Base-by-base conservation (phyloP, 768 basidiomycete genomes). In the Leucocoprinus birnbaumii region DNA sequence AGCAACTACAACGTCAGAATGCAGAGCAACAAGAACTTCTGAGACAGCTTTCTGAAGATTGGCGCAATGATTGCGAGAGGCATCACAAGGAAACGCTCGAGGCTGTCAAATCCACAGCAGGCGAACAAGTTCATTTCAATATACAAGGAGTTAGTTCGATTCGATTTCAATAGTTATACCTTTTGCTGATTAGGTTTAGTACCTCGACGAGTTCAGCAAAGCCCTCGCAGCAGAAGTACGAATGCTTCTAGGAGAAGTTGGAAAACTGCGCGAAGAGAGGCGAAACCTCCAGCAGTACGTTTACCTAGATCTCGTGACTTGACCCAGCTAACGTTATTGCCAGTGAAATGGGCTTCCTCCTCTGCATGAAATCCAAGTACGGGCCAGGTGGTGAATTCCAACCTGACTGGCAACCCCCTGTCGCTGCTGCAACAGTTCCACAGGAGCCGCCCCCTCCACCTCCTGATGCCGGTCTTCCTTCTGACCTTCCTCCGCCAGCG, bases 321-420 rank as follows among this genome's bases (percentile, higher is more conserved):
- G 25, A 44, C 42, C 40, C 45, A 25, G 37, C 44, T 53, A 10
- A 53, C 5, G 42, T 16, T 7, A 22, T 22, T 42, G 59, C 10
- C 59, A 91, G 91, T 62, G 89, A 92, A 74, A 77, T 94, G 53
- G 91, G 87, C 24, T 81, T 77, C 54, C 73, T 94, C 22, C 68
- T 93, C 57, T 74, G 77, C 61, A 75, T 87, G 76, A 84, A 82
- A 66, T 77, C 87, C 38, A 88, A 88, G 65, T 89, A 91, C 60
- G 86, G 85, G 4, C 84, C 89, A n/a, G 90, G 89, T 53, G 91
- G 91, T 48, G 86, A 91, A 66, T 94, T 88, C 63, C 87, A 91
- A 62, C 80, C 86, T 7, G 84, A 89, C n/a, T 93, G 91, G 91
- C 84, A 72, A 6, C 54, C 54, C 13, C 14, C 54, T n/a, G 31